Base-by-base conservation (phyloP, 164 flowering plant species). In the Aristolochia contorta region DNA sequence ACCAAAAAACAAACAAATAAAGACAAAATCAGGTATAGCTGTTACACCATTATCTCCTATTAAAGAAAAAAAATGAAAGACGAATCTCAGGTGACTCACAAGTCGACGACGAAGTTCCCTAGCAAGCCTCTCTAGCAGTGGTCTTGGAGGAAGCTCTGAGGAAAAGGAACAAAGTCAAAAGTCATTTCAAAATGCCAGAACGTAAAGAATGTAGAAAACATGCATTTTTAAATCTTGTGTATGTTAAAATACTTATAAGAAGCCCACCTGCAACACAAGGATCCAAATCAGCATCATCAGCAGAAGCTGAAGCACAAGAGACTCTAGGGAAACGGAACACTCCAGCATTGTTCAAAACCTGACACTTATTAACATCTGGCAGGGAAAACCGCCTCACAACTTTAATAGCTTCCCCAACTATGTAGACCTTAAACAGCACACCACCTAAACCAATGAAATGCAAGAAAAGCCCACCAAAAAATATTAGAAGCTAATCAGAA, bases 261-360 rank as follows among this genome's bases (percentile, higher is more conserved):
- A 69, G 22, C 83, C 76, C 57, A 93, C 99, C 99, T 65, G 82
- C 97, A 74, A 93, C 73, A 54, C 65, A 33, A 47, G 99, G 97
- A 52, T 90, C 99, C 57, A 93, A 71, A 75, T 93, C 97, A 46
- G 99, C 96, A 58, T 84, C 86, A 72, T 93, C 97, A 19, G 97
- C 97, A 60, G 93, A 86, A 53, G 97, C 97, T 12, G 97, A 92
- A 68, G 97, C 97, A 81, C 85, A 85, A 56, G 99, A 93, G 32
- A 93, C 97, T 71, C 99, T 76, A 12, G 99, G 99, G 68, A 93
- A 82, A 50, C 63, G 89, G 47, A 75, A 82, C 1, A 90, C 87
- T 48, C 97, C 99, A 70, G 82, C 75, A 69, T 45, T 78, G 57
- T 72, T 72, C 18, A 84, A 67, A 19, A 80, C 77, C 68, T 88